phyloP scores from a whole-genome alignment of 371 early-diverging fungal genomes.

The Mucor irregularis region DNA sequence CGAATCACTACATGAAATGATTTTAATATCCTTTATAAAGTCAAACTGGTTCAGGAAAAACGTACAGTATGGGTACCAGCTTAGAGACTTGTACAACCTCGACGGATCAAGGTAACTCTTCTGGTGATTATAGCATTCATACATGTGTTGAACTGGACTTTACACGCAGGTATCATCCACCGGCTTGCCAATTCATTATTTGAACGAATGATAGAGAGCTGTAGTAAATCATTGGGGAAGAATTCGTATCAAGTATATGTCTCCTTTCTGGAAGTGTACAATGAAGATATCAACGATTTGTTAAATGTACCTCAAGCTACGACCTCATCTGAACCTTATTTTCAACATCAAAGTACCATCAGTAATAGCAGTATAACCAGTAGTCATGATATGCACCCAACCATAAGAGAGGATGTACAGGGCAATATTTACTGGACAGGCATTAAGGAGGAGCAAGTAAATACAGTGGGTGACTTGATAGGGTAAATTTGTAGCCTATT shows the following conservation, averaged over 20 bases:
- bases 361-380: too few relatives aligned
- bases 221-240: background rate
- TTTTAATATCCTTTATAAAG: background rate
- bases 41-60: constrained; percentile 78
- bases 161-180: constrained; percentile 72
- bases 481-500: constrained; percentile 46
- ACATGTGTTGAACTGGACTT: background rate
- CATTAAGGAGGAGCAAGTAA: constrained; percentile 76
- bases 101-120: constrained; percentile 13
- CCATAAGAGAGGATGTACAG: constrained; percentile 87
- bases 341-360: constrained; percentile 29
- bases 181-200: constrained; percentile 71
- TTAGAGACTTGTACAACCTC: constrained; percentile 16
- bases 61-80: constrained; percentile 94
- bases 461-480: constrained; percentile 70
- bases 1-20: background rate
- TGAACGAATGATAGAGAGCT: constrained; percentile 23
- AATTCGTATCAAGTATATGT: constrained; percentile 58
- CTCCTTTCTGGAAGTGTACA: constrained; percentile 91
- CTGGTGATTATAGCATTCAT: background rate
- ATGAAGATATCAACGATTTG: constrained; percentile 88
- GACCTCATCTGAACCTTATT: too few relatives aligned
- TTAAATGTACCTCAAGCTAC: constrained; percentile 47
- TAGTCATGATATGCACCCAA: too few relatives aligned
- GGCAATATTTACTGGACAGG: constrained; percentile 91